phyloP scores from a whole-genome alignment of 106 monocot genomes.

The Hemerocallis citrina region DNA sequence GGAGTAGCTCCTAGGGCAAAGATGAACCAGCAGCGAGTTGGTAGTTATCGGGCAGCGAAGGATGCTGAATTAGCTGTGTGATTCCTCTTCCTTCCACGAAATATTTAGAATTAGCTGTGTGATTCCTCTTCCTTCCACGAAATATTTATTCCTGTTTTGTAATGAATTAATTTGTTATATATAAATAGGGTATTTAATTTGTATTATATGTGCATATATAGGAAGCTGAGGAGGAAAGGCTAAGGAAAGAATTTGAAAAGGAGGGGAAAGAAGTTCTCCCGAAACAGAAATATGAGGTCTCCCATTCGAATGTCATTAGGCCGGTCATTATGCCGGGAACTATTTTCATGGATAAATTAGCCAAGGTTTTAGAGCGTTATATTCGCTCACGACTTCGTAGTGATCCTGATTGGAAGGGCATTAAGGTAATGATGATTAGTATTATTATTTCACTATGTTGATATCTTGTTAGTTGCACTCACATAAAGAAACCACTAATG shows the following conservation, averaged over 20 bases:
- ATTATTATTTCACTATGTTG: not conserved
- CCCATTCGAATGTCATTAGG: slow-evolving; percentile 50
- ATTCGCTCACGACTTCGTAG: slow-evolving; percentile 30
- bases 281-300: not conserved
- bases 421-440: slow-evolving; percentile 21
- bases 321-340: slow-evolving; percentile 65
- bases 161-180: not conserved
- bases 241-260: slow-evolving; percentile 13
- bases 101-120: too few relatives aligned
- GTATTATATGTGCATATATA: slow-evolving; percentile 9
- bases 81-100: not conserved
- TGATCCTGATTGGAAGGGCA: slow-evolving; percentile 42
- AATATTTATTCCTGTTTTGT: too few relatives aligned
- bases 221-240: slow-evolving; percentile 30
- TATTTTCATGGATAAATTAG: slow-evolving; percentile 44
- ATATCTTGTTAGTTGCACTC: not conserved
- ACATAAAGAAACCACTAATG: too few relatives aligned
- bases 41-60: slow-evolving; percentile 35
- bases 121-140: too few relatives aligned
- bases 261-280: slow-evolving; percentile 12
- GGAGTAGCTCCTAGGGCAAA: slow-evolving; percentile 67
- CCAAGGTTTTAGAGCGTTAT: slow-evolving; percentile 38
- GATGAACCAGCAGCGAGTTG: slow-evolving; percentile 49
- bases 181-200: not conserved
- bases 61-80: slow-evolving; percentile 34